These are phyloP conservation scores for Fusarium robinianum DNA, from an alignment of 2,329 filamentous ascomycete species.

Conservation along the genomic window DNA sequence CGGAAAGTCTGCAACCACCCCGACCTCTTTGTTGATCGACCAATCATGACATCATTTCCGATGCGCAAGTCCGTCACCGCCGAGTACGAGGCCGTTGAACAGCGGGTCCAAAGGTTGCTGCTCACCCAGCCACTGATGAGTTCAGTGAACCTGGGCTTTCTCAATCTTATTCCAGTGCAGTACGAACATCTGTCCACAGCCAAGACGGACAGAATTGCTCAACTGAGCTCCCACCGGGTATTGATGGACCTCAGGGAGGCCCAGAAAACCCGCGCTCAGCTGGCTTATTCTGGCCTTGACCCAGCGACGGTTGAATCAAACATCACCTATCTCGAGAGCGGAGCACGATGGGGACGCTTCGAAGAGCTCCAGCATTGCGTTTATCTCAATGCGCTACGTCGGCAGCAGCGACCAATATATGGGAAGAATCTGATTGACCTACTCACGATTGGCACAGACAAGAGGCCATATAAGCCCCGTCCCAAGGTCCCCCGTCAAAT, in stretches of 20 bases:
- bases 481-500: slow-evolving; percentile 65
- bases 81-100: slow-evolving; percentile 74
- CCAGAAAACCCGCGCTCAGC: slow-evolving; percentile 66
- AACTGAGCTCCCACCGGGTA: slow-evolving; percentile 70
- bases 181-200: slow-evolving; percentile 67
- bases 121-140: slow-evolving; percentile 65
- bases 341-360: slow-evolving; percentile 69
- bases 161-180: slow-evolving; percentile 76
- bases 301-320: slow-evolving; percentile 71
- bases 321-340: slow-evolving; percentile 73
- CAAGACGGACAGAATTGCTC: slow-evolving; percentile 59
- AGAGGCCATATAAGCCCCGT: slow-evolving; percentile 62
- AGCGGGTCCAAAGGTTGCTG: slow-evolving; percentile 68
- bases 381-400: slow-evolving; percentile 79
- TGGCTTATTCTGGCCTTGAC: slow-evolving; percentile 60
- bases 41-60: slow-evolving; percentile 95
- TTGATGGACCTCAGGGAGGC: slow-evolving; percentile 73
- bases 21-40: slow-evolving; percentile 92
- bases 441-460: slow-evolving; percentile 66
- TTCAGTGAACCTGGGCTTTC: slow-evolving; percentile 71
- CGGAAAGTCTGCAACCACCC: slow-evolving; percentile 99
- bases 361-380: slow-evolving; percentile 81
- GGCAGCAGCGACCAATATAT: slow-evolving; percentile 80
- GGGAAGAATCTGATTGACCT: slow-evolving; percentile 78
- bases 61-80: slow-evolving; percentile 80